Conservation (phyloP, 495 filamentous ascomycete genomes). For the Bombardia bombarda region DNA sequence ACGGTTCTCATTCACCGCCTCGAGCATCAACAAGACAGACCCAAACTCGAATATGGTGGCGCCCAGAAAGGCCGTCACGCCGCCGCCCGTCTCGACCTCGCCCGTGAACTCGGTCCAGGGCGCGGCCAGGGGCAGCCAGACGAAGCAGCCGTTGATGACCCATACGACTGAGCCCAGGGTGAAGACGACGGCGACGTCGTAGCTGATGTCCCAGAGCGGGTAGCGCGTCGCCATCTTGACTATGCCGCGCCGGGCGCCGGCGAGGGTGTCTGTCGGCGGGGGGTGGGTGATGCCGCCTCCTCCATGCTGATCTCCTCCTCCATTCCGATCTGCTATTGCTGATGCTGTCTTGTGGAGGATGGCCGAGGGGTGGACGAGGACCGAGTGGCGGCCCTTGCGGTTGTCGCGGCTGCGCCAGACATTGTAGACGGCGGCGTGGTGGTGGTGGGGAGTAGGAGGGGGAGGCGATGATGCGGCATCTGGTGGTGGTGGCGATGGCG, state of each 20-base stretch:
- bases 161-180: slow-evolving; percentile 55
- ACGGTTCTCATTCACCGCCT: slow-evolving; percentile 61
- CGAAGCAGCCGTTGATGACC: slow-evolving; percentile 63
- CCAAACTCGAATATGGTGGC: slow-evolving; percentile 63
- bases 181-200: slow-evolving; percentile 56
- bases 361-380: slow-evolving; percentile 31
- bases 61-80: slow-evolving; percentile 62
- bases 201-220: slow-evolving; percentile 65
- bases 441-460: not conserved
- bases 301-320: no score
- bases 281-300: slow-evolving; percentile 18
- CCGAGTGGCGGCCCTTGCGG: slow-evolving; percentile 56
- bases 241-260: slow-evolving; percentile 35
- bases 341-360: not conserved
- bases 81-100: slow-evolving; percentile 46
- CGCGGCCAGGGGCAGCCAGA: slow-evolving; percentile 50
- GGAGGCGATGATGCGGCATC: not conserved
- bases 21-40: slow-evolving; percentile 55
- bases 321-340: no score
- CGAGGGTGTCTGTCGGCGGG: slow-evolving; percentile 32
- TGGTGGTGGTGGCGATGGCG: no score
- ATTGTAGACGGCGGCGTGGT: slow-evolving; percentile 7
- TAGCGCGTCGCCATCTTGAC: slow-evolving; percentile 47
- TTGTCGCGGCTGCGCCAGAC: slow-evolving; percentile 57
- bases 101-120: slow-evolving; percentile 47